Conservation (phyloP, 2,329 filamentous ascomycete genomes). For the Penicillium griseofulvum region DNA sequence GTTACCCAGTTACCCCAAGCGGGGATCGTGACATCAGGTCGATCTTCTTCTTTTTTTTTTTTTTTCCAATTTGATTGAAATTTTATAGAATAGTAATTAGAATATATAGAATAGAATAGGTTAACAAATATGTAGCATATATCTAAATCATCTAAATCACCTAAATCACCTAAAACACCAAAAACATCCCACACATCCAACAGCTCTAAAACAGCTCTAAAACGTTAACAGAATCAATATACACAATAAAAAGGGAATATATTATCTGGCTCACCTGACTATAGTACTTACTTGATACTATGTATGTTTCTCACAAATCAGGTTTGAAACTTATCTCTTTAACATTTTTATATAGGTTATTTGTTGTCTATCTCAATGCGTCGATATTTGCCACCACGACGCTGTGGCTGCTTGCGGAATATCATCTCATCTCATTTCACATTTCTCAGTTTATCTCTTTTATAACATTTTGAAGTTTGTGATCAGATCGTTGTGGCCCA, state of each 20-base stretch:
- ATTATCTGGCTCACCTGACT: background rate
- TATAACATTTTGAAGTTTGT: background rate
- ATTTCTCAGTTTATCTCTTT: background rate
- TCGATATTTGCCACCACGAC: conserved; percentile 20
- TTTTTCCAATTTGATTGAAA: background rate
- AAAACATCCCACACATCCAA: too few relatives aligned
- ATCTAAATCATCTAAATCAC: background rate
- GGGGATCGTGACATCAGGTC: conserved; percentile 9
- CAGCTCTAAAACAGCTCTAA: too few relatives aligned
- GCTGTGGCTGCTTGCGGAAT: conserved; percentile 25
- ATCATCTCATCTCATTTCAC: background rate
- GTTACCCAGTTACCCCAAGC: conserved; percentile 8
- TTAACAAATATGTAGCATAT: background rate
- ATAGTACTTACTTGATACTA: background rate
- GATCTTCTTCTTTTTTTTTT: background rate
- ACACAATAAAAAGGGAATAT: background rate
- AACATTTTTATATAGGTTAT: background rate
- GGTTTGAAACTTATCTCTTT: background rate
- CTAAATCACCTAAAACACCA: background rate
- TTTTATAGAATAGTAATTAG: background rate
- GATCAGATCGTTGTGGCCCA: conserved; percentile 1
- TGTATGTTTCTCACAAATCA: too few relatives aligned
- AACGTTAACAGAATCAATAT: background rate
- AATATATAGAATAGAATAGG: background rate
- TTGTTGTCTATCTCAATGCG: conserved; percentile 13